Evolutionary conservation across 345 rosid genomes (phyloP), one percentile per base, ranked within the genome.

Genomic region (Linum usitatissimum): DNA sequence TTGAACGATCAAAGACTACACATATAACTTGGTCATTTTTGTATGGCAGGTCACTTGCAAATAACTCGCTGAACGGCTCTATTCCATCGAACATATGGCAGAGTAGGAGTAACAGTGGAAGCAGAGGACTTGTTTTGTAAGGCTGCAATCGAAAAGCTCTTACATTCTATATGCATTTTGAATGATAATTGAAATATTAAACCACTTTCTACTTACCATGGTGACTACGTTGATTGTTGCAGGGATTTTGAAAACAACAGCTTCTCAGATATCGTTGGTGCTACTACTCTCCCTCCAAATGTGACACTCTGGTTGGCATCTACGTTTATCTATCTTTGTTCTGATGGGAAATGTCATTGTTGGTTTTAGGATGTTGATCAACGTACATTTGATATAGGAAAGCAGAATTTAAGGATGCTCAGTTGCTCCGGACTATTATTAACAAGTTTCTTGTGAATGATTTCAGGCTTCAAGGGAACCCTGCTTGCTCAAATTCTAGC

Each of bases 391-490:
- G 8, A 45, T 45, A 9, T 45, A 45, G 15, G 15, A 45, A 45
- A 45, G 4, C 14, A 45, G 51, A 45, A 45, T 6, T 10, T 19
- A 12, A 23, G 15, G 21, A 9, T 57, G 60, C 34, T 5, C 21
- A 19, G 31, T 57, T 30, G 31, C 13, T 57, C 6, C 23, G 17
- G 28, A 18, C 17, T 14, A 7, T 23, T 12, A 57, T 23, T 57
- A 15, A 23, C 17, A 57, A 40, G 45, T 28, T 60, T 18, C 19
- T 6, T 14, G 49, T 62, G 55, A 60, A 68, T 58, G 28, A 59
- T 70, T 75, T 67, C 91, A 93, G 99, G 97, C 94, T 93, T 64
- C 76, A 64, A 68, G 99, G 97, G 45, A 93, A 90, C 76, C 97
- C 97, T 17, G 19, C 80, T 5, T 93, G 99, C 78, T 39, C 55